Conservation (phyloP, 257 asterid species). For the Verbena officinalis region DNA sequence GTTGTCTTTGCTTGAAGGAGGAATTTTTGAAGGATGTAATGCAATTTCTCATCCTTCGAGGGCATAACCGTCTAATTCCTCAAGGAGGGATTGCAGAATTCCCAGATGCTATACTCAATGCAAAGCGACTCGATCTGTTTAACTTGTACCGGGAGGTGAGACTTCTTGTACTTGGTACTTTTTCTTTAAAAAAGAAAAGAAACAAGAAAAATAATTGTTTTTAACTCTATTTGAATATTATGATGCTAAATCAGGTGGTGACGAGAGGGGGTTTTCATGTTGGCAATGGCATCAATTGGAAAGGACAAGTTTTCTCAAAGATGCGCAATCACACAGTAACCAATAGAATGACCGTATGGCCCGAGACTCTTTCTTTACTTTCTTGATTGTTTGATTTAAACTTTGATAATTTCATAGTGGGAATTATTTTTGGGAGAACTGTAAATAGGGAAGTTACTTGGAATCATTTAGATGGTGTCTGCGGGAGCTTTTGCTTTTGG, state of each 20-base stretch:
- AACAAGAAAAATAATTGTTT: neutral
- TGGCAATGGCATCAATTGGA: constrained; percentile 99
- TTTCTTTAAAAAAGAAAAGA: neutral
- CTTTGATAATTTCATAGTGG: neutral
- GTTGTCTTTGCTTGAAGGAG: constrained; percentile 51
- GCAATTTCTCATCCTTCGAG: constrained; percentile 95
- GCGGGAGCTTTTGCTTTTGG: too few species aligned
- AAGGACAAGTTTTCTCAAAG: constrained; percentile 98
- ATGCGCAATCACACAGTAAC: constrained; percentile 98
- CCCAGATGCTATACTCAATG: constrained; percentile 98
- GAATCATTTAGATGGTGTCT: neutral
- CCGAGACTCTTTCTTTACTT: constrained; percentile 18
- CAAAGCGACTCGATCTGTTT: constrained; percentile 95
- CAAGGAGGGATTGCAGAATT: constrained; percentile 97
- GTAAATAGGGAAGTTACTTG: neutral
- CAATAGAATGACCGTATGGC: constrained; percentile 88
- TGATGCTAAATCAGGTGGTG: constrained; percentile 67
- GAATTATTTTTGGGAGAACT: neutral
- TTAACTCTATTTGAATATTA: constrained; percentile 16
- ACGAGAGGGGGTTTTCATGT: constrained; percentile 99
- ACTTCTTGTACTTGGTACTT: constrained; percentile 8
- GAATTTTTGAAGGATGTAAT: constrained; percentile 93
- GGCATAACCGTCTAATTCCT: constrained; percentile 97
- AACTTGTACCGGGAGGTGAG: constrained; percentile 98
- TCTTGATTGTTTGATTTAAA: neutral